A percentile compares a stretch with the other conserved stretches of the same genome.
Conservation (phyloP, 306 rosid species). For the Prunus mume region DNA sequence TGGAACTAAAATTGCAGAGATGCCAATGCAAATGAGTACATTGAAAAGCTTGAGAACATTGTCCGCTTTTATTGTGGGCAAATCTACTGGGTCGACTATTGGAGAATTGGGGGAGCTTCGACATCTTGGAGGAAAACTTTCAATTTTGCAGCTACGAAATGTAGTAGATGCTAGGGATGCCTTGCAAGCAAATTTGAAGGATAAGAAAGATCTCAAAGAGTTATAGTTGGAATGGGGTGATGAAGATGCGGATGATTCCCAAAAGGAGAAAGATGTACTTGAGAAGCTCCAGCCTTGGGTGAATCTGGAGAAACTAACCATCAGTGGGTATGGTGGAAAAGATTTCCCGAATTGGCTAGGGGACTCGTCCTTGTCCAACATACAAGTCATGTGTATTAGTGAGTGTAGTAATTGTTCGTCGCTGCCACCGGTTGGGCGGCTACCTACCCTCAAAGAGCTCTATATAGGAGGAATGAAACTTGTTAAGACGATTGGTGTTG, state of each 20-base stretch:
- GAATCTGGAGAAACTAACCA: background rate
- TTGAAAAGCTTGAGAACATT: background rate
- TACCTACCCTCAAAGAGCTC: conserved; percentile 13
- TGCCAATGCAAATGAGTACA: background rate
- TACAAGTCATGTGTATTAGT: background rate
- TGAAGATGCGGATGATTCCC: background rate
- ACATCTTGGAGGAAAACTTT: background rate
- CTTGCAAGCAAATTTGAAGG: conserved; percentile 11
- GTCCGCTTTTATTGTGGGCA: background rate
- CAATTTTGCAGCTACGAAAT: conserved; percentile 1
- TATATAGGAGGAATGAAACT: accelerated
- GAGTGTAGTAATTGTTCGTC: background rate
- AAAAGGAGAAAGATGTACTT: background rate
- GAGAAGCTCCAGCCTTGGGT: background rate
- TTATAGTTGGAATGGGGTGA: background rate
- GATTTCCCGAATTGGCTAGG: conserved; percentile 21
- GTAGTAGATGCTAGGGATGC: background rate
- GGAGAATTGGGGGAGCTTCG: background rate
- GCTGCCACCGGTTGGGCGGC: conserved; percentile 16
- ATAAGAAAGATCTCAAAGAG: conserved; percentile 2
- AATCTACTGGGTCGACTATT: background rate
- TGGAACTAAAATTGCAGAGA: background rate
- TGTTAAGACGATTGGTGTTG: background rate
- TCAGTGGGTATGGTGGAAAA: background rate
- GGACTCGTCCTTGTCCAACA: background rate